Evolutionary conservation across 2,329 filamentous ascomycete species (phyloP).

Genomic region (Fusarium nodosum): DNA sequence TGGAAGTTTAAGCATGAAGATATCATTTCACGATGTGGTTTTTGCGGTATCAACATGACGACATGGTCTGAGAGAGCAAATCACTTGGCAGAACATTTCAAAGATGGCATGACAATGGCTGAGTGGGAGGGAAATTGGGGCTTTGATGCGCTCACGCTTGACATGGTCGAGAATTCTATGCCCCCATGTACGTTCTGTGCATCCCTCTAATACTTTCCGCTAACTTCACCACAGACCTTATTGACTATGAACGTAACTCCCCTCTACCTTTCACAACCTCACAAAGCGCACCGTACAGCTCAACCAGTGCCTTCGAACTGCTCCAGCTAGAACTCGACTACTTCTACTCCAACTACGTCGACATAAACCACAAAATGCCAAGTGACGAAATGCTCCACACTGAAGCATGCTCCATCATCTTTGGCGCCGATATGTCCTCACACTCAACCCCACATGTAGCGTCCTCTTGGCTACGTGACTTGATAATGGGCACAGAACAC

Average conservation of each 20-base stretch:
- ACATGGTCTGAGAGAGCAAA: conserved; percentile 56
- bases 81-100: conserved; percentile 60
- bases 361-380: conserved; percentile 38
- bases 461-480: conserved; percentile 48
- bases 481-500: conserved; percentile 36
- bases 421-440: conserved; percentile 45
- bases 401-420: conserved; percentile 50
- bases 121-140: conserved; percentile 62
- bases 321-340: conserved; percentile 55
- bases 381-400: conserved; percentile 41
- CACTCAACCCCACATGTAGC: not conserved
- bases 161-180: conserved; percentile 59
- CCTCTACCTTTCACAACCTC: conserved; percentile 45
- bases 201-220: rapidly evolving
- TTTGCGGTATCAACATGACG: conserved; percentile 55
- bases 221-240: not conserved
- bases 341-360: conserved; percentile 46
- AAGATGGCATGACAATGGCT: conserved; percentile 58
- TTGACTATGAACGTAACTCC: conserved; percentile 38
- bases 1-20: conserved; percentile 56
- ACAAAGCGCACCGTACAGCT: conserved; percentile 38
- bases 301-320: conserved; percentile 52
- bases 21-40: conserved; percentile 59
- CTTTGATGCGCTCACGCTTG: conserved; percentile 54
- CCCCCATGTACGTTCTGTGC: conserved; percentile 53